Evolutionary conservation across 2,329 filamentous ascomycete genomes (phyloP), one percentile per base, ranked within the genome.

Genomic region (Sarocladium kiliense): DNA sequence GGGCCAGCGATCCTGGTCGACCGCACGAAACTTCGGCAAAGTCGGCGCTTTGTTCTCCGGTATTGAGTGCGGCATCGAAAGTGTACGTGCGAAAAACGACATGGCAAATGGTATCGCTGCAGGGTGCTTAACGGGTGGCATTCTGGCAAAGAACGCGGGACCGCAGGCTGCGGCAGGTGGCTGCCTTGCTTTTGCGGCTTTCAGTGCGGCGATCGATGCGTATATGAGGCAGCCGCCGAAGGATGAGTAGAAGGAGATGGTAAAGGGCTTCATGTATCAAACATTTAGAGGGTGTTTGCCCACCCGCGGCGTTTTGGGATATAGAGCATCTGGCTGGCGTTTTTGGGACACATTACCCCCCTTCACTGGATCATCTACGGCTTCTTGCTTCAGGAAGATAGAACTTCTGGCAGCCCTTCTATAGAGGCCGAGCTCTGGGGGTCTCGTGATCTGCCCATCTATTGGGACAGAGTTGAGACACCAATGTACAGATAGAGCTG

Each of bases 21-120:
- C 87, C 49, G 94, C 92, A 55, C 94, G 92, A 76, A 97, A 95
- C 77, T 99, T 99, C 68, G 93, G 90, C 59, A 88, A 92, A 63
- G 91, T 99, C 51, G 94, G 94, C 64, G 88, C 90, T 2, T 81
- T 97, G 19, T 99, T 95, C 76, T 82, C 85, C 16, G 93, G 93
- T 39, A 96, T 94, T 54, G 94, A 99, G 74, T 99, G 94, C 76
- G 91, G 89, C 60, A 91, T 99, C 66, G 94, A 99, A 72, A 92
- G 92, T 0, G 80, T 89, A 64, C 82, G 94, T 27, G 94, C 92
- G 21, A 97, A 96, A 77, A 97, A 97, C 73, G 94, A 97, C 70
- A 72, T 97, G 27, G 83, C 77, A 60, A 99, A 99, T 75, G 91
- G 91, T 55, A 85, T 94, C 4, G 83, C 86, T 3, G 91, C 92